A percentile compares a stretch with the other conserved stretches of the same genome.
These are phyloP conservation scores for Favolaschia claudopus DNA, from an alignment of 768 basidiomycete genomes.

Conservation along the genomic window DNA sequence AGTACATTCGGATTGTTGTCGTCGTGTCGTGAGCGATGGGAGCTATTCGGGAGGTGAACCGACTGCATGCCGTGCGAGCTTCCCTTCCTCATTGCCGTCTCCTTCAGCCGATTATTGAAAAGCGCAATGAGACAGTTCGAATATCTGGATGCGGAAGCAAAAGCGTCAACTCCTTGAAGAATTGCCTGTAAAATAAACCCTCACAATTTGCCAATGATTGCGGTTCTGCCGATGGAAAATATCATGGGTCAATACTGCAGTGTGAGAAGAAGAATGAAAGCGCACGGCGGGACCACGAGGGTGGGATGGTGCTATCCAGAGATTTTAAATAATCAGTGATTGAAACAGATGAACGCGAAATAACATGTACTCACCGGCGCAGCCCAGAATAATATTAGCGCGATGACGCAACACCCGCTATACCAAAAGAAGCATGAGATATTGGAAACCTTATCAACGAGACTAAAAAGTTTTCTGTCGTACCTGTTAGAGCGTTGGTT, in stretches of 20 bases:
- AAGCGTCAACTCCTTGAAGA: constrained; percentile 5
- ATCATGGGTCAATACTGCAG: neutral
- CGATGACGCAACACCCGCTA: constrained; percentile 19
- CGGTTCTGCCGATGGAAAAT: constrained; percentile 8
- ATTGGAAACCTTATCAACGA: no score
- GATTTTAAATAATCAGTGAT: neutral
- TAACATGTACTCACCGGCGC: constrained; percentile 11
- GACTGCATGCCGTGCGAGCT: constrained; percentile 5
- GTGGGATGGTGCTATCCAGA: constrained; percentile 14
- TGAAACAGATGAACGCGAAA: neutral
- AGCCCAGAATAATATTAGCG: constrained; percentile 17
- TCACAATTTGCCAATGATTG: constrained; percentile 23
- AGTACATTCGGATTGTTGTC: neutral
- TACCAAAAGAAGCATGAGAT: neutral
- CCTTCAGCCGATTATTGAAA: constrained; percentile 22
- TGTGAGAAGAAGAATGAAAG: neutral
- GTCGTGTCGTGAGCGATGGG: neutral
- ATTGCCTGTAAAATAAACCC: neutral
- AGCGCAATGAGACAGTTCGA: constrained; percentile 25
- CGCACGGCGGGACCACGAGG: constrained; percentile 19
- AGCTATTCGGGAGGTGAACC: neutral
- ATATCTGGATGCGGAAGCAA: constrained; percentile 14
- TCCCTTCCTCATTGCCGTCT: constrained; percentile 2
- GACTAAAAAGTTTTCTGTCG: no score
- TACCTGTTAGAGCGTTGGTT: constrained; percentile 24